These are phyloP conservation scores for Globisporangium mamillatum DNA, from an alignment of 352 stramenopile species.

Conservation along the genomic window DNA sequence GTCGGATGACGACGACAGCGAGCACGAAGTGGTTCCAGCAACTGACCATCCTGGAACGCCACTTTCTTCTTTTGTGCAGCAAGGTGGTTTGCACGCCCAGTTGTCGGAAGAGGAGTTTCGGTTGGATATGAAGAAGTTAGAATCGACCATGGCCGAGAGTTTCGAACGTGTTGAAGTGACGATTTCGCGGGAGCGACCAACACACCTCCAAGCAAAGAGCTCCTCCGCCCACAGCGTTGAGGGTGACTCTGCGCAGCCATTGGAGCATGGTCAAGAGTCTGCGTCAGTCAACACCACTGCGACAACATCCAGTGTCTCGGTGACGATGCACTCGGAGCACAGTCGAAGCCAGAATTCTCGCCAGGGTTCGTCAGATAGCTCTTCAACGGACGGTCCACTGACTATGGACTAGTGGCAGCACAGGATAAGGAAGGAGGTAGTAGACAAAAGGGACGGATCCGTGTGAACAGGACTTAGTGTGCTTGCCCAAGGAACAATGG, in stretches of 20 bases:
- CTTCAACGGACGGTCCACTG: slow-evolving; percentile 30
- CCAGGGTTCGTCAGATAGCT: slow-evolving; percentile 27
- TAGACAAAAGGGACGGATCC: neutral
- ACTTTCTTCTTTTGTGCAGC: slow-evolving; percentile 81
- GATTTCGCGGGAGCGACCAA: slow-evolving; percentile 65
- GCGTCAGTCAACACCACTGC: slow-evolving; percentile 10
- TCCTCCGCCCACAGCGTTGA: slow-evolving; percentile 37
- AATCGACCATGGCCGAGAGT: slow-evolving; percentile 60
- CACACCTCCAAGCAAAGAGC: slow-evolving; percentile 30
- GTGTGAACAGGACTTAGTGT: neutral
- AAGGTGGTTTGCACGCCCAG: slow-evolving; percentile 50
- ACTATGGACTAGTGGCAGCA: slow-evolving; percentile 27
- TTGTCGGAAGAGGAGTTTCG: slow-evolving; percentile 49
- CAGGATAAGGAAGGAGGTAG: neutral
- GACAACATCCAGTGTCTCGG: slow-evolving; percentile 21
- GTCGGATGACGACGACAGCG: slow-evolving; percentile 26
- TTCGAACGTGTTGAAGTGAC: slow-evolving; percentile 81
- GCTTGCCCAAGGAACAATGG: neutral
- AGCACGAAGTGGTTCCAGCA: slow-evolving; percentile 21
- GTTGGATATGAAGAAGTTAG: slow-evolving; percentile 64
- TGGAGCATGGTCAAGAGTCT: neutral
- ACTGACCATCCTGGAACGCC: slow-evolving; percentile 57
- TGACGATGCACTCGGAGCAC: slow-evolving; percentile 12
- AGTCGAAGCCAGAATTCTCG: slow-evolving; percentile 36
- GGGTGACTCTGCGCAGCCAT: slow-evolving; percentile 11